These are phyloP conservation scores for Phlebiopsis gigantea DNA, from an alignment of 768 basidiomycete species.

Conservation along the genomic window DNA sequence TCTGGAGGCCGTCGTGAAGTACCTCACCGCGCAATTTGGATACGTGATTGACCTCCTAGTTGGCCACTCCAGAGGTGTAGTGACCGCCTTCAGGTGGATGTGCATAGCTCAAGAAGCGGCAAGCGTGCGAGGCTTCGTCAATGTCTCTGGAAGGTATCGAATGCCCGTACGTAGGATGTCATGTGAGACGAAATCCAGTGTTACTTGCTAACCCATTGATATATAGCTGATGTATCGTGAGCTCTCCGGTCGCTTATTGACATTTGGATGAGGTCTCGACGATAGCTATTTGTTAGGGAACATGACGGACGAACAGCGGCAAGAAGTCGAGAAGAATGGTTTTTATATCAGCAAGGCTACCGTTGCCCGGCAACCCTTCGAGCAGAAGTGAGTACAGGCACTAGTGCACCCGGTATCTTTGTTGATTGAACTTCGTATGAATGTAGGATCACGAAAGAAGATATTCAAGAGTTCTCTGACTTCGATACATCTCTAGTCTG, in stretches of 20 bases:
- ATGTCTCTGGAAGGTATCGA: conserved; percentile 71
- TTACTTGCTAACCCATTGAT: background rate
- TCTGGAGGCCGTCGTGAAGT: conserved; percentile 56
- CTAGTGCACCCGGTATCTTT: too few relatives aligned
- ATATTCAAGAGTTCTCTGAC: conserved; percentile 53
- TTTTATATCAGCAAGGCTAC: conserved; percentile 57
- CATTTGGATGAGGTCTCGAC: too few relatives aligned
- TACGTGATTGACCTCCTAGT: conserved; percentile 68
- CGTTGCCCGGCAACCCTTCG: conserved; percentile 59
- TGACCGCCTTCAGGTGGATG: conserved; percentile 67
- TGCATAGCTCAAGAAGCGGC: conserved; percentile 56
- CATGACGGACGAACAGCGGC: conserved; percentile 29
- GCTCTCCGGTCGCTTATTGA: too few relatives aligned
- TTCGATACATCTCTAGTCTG: conserved; percentile 69
- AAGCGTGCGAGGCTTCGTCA: conserved; percentile 57
- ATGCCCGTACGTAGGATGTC: conserved; percentile 54
- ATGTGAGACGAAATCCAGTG: background rate
- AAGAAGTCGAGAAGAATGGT: conserved; percentile 49
- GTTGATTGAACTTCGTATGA: too few relatives aligned
- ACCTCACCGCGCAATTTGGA: conserved; percentile 52
- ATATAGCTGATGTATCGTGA: conserved; percentile 6
- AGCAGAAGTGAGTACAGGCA: conserved; percentile 26
- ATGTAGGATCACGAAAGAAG: conserved; percentile 27
- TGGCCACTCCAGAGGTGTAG: conserved; percentile 73
- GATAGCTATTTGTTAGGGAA: too few relatives aligned